Evolutionary conservation across 2,329 filamentous ascomycete species (phyloP).

Genomic region (Ustulina deusta): DNA sequence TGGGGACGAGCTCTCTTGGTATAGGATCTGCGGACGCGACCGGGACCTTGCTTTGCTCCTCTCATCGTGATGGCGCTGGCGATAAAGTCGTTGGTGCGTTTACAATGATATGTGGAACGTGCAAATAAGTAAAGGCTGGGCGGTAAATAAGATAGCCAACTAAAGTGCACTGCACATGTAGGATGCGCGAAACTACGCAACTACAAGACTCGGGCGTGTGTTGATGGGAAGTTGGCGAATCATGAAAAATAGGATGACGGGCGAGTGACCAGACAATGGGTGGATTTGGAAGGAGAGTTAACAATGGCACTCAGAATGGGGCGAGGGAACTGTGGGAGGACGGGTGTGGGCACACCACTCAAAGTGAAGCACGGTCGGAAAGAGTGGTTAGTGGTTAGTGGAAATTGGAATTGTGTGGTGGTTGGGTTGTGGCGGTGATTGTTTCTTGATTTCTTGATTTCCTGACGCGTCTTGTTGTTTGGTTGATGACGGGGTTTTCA

Average conservation of each 20-base stretch:
- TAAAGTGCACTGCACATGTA: slow-evolving; percentile 13
- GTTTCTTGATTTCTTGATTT: no score
- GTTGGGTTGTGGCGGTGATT: slow-evolving; percentile 21
- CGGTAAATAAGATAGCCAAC: slow-evolving; percentile 4
- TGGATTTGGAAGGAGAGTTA: slow-evolving; percentile 28
- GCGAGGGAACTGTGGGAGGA: slow-evolving; percentile 21
- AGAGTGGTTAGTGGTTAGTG: slow-evolving; percentile 17
- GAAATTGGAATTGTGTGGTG: slow-evolving; percentile 28
- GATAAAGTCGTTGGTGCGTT: slow-evolving; percentile 8
- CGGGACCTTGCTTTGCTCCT: slow-evolving; percentile 33
- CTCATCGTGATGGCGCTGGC: slow-evolving; percentile 29
- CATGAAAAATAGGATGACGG: slow-evolving; percentile 2
- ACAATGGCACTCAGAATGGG: slow-evolving; percentile 46
- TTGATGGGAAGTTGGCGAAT: slow-evolving; percentile 23
- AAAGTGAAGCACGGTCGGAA: slow-evolving; percentile 30
- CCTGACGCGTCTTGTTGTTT: slow-evolving; percentile 33
- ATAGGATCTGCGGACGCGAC: slow-evolving; percentile 36
- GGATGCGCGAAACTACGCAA: slow-evolving; percentile 24
- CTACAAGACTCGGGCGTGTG: slow-evolving; percentile 14
- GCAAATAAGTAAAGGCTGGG: slow-evolving; percentile 15
- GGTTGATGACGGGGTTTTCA: slow-evolving; percentile 6
- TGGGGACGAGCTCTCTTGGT: slow-evolving; percentile 33
- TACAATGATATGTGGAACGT: slow-evolving; percentile 22
- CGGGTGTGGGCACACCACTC: slow-evolving; percentile 20
- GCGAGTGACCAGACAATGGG: slow-evolving; percentile 13